These are phyloP conservation scores for Ustilago loliicola DNA, from an alignment of 1,284 basidiomycete genomes.

Conservation along the genomic window DNA sequence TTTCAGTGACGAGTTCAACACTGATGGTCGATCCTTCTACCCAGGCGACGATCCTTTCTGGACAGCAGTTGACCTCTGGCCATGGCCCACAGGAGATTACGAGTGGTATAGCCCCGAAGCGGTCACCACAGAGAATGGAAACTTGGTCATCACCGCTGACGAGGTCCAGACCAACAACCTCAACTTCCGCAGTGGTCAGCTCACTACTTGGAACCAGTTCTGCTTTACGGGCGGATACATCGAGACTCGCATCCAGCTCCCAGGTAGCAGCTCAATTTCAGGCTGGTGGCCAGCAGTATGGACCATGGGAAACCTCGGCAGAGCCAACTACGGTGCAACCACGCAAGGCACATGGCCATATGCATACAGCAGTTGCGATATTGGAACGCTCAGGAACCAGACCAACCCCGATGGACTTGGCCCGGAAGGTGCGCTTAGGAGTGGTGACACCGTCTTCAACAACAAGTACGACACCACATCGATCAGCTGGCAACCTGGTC, in stretches of 20 bases:
- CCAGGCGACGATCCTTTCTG: slow-evolving; percentile 77
- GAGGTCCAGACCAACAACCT: slow-evolving; percentile 75
- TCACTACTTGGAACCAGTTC: slow-evolving; percentile 84
- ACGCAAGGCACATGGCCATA: slow-evolving; percentile 81
- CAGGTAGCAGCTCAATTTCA: slow-evolving; percentile 77
- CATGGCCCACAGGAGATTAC: slow-evolving; percentile 75
- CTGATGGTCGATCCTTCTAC: slow-evolving; percentile 74
- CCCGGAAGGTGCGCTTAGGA: slow-evolving; percentile 76
- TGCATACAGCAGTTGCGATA: slow-evolving; percentile 71
- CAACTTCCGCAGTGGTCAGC: slow-evolving; percentile 75
- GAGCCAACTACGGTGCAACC: slow-evolving; percentile 68
- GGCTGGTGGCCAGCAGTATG: slow-evolving; percentile 79
- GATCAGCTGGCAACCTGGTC: slow-evolving; percentile 78
- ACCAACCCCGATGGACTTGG: slow-evolving; percentile 49
- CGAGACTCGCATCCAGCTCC: slow-evolving; percentile 81
- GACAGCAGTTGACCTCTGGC: slow-evolving; percentile 80
- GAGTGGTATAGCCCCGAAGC: slow-evolving; percentile 81
- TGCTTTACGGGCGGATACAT: slow-evolving; percentile 94
- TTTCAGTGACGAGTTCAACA: slow-evolving; percentile 70
- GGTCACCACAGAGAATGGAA: slow-evolving; percentile 82
- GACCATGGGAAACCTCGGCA: slow-evolving; percentile 84
- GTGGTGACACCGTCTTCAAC: slow-evolving; percentile 81
- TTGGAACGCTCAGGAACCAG: slow-evolving; percentile 62
- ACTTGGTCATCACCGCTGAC: slow-evolving; percentile 79
- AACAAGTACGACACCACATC: slow-evolving; percentile 52